A percentile compares a stretch with the other conserved stretches of the same genome.
Conservation (phyloP, 371 early-diverging fungal genomes). For the Globomyces sp. region DNA sequence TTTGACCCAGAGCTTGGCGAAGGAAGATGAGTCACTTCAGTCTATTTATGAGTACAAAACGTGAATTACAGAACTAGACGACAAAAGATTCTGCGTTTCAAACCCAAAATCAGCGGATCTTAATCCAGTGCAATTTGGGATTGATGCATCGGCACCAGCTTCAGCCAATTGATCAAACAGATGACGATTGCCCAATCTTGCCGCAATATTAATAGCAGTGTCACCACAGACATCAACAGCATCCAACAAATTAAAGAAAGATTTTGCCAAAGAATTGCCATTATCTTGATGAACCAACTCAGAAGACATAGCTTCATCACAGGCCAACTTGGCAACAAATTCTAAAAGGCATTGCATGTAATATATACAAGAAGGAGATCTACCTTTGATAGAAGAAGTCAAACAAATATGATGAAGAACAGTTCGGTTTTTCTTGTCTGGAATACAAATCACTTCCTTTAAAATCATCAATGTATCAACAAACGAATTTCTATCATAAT, state of each 20-base stretch:
- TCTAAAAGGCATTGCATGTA: conserved; percentile 85
- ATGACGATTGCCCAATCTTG: conserved; percentile 71
- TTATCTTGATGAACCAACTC: conserved; percentile 2
- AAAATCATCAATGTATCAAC: conserved; percentile 71
- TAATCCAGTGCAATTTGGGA: conserved; percentile 73
- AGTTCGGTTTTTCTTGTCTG: conserved; percentile 79
- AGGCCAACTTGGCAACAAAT: conserved; percentile 47
- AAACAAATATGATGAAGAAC: conserved; percentile 92
- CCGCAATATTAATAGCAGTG: conserved; percentile 87
- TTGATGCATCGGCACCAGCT: conserved; percentile 74
- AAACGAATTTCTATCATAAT: conserved; percentile 82
- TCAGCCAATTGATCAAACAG: conserved; percentile 72
- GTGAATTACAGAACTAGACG: no score
- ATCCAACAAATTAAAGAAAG: not conserved
- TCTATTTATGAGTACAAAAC: no score
- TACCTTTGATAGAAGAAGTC: conserved; percentile 71
- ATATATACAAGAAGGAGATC: conserved; percentile 74
- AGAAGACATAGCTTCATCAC: conserved; percentile 20
- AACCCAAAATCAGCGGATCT: conserved; percentile 48
- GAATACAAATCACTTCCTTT: conserved; percentile 69
- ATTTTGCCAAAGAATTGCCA: not conserved
- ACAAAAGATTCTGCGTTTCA: conserved; percentile 13
- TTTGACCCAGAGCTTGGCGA: no score
- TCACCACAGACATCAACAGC: conserved; percentile 58
- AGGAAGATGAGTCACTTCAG: no score